These are phyloP conservation scores for Backusella macrospora DNA, from an alignment of 192 early-diverging fungal species.

Conservation along the genomic window DNA sequence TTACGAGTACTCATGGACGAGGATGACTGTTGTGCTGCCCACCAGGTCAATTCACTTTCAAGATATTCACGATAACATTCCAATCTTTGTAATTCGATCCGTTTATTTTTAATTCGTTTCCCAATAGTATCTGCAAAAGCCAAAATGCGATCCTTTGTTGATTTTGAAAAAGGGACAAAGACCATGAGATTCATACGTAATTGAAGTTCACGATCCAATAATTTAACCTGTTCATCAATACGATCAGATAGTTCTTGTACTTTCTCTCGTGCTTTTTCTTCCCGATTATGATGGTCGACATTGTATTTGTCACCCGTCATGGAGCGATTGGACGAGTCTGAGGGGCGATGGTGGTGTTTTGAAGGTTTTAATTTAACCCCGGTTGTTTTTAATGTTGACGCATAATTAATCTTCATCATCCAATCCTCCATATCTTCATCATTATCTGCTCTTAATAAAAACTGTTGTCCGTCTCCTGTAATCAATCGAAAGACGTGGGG, in stretches of 20 bases:
- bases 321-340: not conserved
- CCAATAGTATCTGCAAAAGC: constrained; percentile 59
- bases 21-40: not conserved
- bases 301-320: not conserved
- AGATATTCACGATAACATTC: constrained; percentile 76
- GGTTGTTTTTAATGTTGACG: constrained; percentile 70
- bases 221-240: constrained; percentile 52
- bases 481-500: constrained; percentile 78
- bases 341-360: not conserved
- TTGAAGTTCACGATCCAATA: constrained; percentile 57
- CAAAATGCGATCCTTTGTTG: constrained; percentile 64
- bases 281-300: constrained; percentile 16
- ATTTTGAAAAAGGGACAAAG: constrained; percentile 64
- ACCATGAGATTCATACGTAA: constrained; percentile 67
- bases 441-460: constrained; percentile 67
- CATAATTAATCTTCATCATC: constrained; percentile 83
- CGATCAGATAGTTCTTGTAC: constrained; percentile 23
- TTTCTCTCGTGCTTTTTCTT: constrained; percentile 21
- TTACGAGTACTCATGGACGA: not conserved
- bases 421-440: constrained; percentile 78
- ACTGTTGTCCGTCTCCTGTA: constrained; percentile 71
- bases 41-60: constrained; percentile 56
- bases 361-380: constrained; percentile 43
- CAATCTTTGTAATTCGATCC: constrained; percentile 62
- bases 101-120: constrained; percentile 55